Base-by-base conservation (phyloP, 352 stramenopile species). In the Hyaloperonospora brassicae region DNA sequence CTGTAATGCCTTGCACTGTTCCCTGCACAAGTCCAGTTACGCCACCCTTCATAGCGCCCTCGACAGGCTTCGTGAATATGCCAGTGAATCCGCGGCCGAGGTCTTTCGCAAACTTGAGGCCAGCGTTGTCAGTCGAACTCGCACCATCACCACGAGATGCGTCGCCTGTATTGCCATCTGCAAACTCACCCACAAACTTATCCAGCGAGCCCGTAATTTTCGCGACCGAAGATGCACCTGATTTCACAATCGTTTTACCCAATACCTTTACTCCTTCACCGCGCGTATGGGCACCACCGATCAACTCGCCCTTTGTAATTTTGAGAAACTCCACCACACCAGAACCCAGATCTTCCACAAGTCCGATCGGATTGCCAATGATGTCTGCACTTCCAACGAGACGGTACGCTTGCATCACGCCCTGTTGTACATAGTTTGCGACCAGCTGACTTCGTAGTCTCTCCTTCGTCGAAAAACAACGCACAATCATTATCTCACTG, bases 121-220 rank as follows among this genome's bases (percentile, higher is more conserved):
- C 80, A 56, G 72, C 79, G 51, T 79, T 83, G 17, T 73, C 74
- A 9, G 51, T 68, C 9, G 73, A 54, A 1, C 68, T 62, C 21
- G 63, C 60, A 31, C 75, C 63, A 7, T 74, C 60, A 23, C 34
- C 47, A 42, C 34, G 47, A 36, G 44, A 41, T 44, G 52, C 31
- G 10, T 54, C 47, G 2, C 47, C 24, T 21, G 73, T 73, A 1
- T 70, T 73, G 34, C 87, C 70, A 40, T 88, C 70, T 1, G 79
- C 57, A 57, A 94, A 87, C 39, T 92, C 79, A 10, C 79, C 78
- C 8, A 94, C 81, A 60, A 94, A 89, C 47, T 79, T 83, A 49
- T 94, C 84, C 14, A 94, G 64, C n/a, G 81, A 89, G 7, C 84
- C 84, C 1, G 84, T 92, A 35, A 94, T 87, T 59, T 91, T 94